These are phyloP conservation scores for Desmodesmus armatus DNA, from an alignment of 139 green algal genomes.

Conservation along the genomic window DNA sequence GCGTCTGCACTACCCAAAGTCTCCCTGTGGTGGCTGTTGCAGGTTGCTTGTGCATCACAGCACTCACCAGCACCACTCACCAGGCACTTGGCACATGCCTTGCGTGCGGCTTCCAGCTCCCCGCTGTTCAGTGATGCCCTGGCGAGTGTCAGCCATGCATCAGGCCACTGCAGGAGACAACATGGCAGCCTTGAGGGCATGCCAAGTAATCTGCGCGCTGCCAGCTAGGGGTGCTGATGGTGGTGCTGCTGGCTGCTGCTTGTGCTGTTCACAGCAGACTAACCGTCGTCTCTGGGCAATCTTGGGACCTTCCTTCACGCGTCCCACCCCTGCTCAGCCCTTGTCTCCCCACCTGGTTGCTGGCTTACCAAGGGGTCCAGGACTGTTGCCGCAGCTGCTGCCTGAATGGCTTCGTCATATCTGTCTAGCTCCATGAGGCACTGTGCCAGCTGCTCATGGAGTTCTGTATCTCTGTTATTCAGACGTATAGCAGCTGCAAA, in stretches of 20 bases:
- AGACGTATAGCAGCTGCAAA: slow-evolving; percentile 34
- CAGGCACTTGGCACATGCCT: background rate
- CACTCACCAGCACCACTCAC: slow-evolving; percentile 17
- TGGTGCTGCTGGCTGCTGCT: too few species aligned
- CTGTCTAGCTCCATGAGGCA: slow-evolving; percentile 46
- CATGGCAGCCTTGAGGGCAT: background rate
- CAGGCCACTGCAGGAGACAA: slow-evolving; percentile 31
- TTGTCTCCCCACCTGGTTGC: background rate
- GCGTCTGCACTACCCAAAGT: too few species aligned
- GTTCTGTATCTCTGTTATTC: background rate
- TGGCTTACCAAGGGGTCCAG: slow-evolving; percentile 40
- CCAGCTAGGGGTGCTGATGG: too few species aligned
- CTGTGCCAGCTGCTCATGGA: slow-evolving; percentile 58
- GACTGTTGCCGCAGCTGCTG: slow-evolving; percentile 17
- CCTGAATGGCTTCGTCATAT: slow-evolving; percentile 23
- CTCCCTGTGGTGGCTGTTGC: too few species aligned
- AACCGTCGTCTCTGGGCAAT: too few species aligned
- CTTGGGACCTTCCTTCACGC: too few species aligned
- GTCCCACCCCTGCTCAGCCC: too few species aligned
- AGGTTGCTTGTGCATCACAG: too few species aligned
- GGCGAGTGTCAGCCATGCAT: slow-evolving; percentile 36
- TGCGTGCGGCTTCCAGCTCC: background rate
- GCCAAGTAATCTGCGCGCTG: too few species aligned
- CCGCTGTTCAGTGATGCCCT: slow-evolving; percentile 36
- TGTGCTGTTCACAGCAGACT: too few species aligned